Evolutionary conservation across 2,329 filamentous ascomycete genomes (phyloP).

Genomic region (Fonsecaea multimorphosa): DNA sequence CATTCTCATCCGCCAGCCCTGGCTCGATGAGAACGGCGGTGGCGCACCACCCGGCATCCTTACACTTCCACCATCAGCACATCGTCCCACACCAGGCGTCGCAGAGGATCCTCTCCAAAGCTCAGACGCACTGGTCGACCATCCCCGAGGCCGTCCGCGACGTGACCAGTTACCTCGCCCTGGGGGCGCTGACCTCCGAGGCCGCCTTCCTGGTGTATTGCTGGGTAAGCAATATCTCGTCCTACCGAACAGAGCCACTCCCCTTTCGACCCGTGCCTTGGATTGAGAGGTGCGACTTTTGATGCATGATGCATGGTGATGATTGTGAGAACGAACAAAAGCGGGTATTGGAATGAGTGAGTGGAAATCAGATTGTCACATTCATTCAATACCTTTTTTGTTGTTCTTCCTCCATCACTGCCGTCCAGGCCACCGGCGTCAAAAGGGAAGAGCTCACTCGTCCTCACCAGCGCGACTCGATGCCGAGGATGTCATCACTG

Average conservation of each 20-base stretch:
- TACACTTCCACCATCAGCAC: slow-evolving; percentile 22
- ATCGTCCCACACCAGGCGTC: slow-evolving; percentile 29
- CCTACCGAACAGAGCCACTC: slow-evolving; percentile 26
- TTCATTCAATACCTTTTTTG: too few relatives aligned
- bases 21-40: neutral
- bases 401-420: too few relatives aligned
- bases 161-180: slow-evolving; percentile 30
- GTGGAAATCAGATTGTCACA: too few relatives aligned
- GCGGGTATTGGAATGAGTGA: too few relatives aligned
- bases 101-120: slow-evolving; percentile 33
- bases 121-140: slow-evolving; percentile 8
- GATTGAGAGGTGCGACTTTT: slow-evolving; percentile 35
- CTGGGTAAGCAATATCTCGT: slow-evolving; percentile 36
- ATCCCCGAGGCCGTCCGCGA: slow-evolving; percentile 29
- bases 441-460: neutral
- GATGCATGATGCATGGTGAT: too few relatives aligned
- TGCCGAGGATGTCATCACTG: neutral
- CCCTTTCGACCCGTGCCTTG: slow-evolving; percentile 30
- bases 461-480: neutral
- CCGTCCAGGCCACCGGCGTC: too few relatives aligned
- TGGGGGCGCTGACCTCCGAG: slow-evolving; percentile 32
- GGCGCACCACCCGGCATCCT: slow-evolving; percentile 2
- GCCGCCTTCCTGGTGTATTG: slow-evolving; percentile 35
- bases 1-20: slow-evolving; percentile 11
- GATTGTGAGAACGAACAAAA: too few relatives aligned